Evolutionary conservation across 129 eudicot genomes (phyloP).

Genomic region (Pulicaria dysenterica): DNA sequence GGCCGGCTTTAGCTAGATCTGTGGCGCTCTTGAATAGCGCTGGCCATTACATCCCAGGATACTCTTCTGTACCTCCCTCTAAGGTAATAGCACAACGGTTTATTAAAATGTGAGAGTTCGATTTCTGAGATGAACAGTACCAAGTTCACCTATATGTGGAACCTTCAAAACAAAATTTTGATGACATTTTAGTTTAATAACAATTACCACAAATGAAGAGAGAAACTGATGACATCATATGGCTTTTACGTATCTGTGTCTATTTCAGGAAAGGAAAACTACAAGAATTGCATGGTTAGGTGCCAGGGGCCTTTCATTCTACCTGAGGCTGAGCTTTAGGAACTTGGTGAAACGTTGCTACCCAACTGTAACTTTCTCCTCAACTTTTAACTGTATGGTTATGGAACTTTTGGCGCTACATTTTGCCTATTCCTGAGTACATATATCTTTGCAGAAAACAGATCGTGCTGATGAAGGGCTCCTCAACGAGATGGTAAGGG

Average conservation of each 20-base stretch:
- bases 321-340: conserved; percentile 64
- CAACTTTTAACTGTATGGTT: conserved; percentile 1
- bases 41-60: conserved; percentile 73
- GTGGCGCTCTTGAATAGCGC: conserved; percentile 82
- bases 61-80: conserved; percentile 56
- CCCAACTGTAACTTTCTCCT: conserved; percentile 63
- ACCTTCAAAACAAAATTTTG: conserved; percentile 11
- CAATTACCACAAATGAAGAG: background rate
- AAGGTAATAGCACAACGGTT: conserved; percentile 43
- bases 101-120: conserved; percentile 8
- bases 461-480: conserved; percentile 84
- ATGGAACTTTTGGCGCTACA: conserved; percentile 10
- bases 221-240: conserved; percentile 4
- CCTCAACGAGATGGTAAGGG: conserved; percentile 73
- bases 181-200: background rate
- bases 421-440: conserved; percentile 7
- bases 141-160: background rate
- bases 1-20: conserved; percentile 83
- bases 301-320: conserved; percentile 64
- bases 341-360: conserved; percentile 71
- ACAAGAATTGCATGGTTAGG: conserved; percentile 81
- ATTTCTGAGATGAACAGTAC: conserved; percentile 6
- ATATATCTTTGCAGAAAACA: conserved; percentile 49
- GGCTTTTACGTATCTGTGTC: background rate
- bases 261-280: conserved; percentile 64